Evolutionary conservation across 257 asterid genomes (phyloP).

Genomic region (Lycium ferocissimum): DNA sequence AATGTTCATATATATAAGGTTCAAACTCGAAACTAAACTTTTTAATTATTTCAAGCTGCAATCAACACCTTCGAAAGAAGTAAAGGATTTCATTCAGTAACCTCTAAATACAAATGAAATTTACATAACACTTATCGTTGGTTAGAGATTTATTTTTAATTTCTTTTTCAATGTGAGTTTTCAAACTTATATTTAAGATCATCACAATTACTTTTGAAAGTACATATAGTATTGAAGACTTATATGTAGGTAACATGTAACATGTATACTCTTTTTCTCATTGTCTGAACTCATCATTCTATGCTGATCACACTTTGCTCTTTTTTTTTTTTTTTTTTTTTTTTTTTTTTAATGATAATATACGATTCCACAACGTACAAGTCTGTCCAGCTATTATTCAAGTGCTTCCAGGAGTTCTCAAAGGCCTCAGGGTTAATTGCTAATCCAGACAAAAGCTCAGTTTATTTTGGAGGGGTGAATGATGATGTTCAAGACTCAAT

Average conservation of each 20-base stretch:
- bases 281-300: constrained; percentile 21
- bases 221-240: not conserved
- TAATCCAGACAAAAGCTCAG: no score
- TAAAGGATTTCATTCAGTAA: not conserved
- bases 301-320: not conserved
- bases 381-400: no score
- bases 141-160: not conserved
- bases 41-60: not conserved
- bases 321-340: not conserved
- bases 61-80: no score
- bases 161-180: not conserved
- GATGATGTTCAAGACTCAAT: no score
- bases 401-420: no score
- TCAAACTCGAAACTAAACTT: not conserved
- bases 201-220: not conserved
- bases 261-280: not conserved
- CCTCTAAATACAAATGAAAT: not conserved
- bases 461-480: no score
- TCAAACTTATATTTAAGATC: not conserved
- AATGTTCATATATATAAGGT: not conserved
- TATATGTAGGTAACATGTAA: not conserved
- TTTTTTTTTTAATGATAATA: not conserved
- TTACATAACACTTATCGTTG: no score
- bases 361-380: not conserved
- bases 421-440: no score